Evolutionary conservation across 2,329 filamentous ascomycete genomes (phyloP), one percentile per base, ranked within the genome.

Genomic region (Simplicillium aogashimaense): DNA sequence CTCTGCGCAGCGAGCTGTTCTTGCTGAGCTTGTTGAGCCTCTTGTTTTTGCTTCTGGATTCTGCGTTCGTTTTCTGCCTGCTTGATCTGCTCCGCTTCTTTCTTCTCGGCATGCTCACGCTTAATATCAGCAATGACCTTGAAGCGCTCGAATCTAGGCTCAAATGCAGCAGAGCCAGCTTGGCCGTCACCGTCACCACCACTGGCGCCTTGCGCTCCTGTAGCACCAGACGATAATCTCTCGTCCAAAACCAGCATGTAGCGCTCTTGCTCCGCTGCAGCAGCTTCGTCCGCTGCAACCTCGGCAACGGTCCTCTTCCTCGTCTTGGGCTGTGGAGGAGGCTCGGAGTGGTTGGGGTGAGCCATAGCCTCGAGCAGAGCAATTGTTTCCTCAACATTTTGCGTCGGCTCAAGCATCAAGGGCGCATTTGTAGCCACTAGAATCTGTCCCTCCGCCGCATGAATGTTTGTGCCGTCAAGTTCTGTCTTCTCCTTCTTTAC

Each of bases 171-270:
- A 6, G 74, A 73, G 15, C 78, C 81, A 30, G 78, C 76, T 46
- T 86, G 79, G 8, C 78, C 81, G 54, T 94, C 88, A 15, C 74
- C 78, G 44, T 85, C 82, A n/a, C 76, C 61, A 29, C 74, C 72
- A 11, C 69, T 63, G 3, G 71, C 71, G 42, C 74, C 70, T 44
- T 78, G 73, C 7, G 72, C 73, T 32, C 72, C 68, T 4, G 74
- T 70, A 12, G 69, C 68, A 32, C 69, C 74, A 2, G 82, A 70
- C 11, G 78, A 74, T 44, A 88, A 72, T 6, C 87, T 76, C 51
- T 95, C 90, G 53, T 98, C 92, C 62, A 89, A 78, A 16, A 86
- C 81, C 38, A 97, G 80, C 87, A 98, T 92, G 50, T 87, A 94
- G 36, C 87, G 78, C 61, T 98, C 89, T 47, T 87, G 81, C 43